Evolutionary conservation across 2,329 filamentous ascomycete species (phyloP).

Genomic region (Verticillium zaregamsianum): DNA sequence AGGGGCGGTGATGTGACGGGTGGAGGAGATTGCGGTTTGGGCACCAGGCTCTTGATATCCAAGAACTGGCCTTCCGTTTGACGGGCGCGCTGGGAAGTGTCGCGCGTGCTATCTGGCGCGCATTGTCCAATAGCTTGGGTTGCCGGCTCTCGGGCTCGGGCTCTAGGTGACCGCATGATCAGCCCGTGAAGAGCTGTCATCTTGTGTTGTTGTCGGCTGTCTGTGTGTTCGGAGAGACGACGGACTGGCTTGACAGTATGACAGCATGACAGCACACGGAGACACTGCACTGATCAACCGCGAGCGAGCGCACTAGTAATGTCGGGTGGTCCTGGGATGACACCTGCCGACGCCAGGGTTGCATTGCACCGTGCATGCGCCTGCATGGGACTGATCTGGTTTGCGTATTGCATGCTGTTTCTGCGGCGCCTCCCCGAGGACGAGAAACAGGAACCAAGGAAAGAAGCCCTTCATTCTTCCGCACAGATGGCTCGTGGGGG

Average conservation of each 20-base stretch:
- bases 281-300: neutral
- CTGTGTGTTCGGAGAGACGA: neutral
- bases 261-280: neutral
- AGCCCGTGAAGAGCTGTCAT: neutral
- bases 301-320: neutral
- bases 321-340: neutral
- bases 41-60: neutral
- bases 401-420: neutral
- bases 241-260: neutral
- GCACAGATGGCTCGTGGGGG: neutral
- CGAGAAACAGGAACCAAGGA: neutral
- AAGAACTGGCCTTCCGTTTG: neutral
- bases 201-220: neutral
- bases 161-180: neutral
- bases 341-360: neutral
- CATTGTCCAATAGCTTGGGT: neutral
- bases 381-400: neutral
- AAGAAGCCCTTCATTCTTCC: neutral
- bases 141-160: neutral
- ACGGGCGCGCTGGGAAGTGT: neutral
- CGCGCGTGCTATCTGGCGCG: neutral
- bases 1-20: conserved; percentile 9
- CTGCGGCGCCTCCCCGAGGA: neutral
- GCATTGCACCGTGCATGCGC: neutral
- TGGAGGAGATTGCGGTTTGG: neutral